Percentiles rank a stretch among this genome's conserved stretches.
Evolutionary conservation across 371 early-diverging fungal genomes (phyloP).

Genomic region (Mortierella sp.): DNA sequence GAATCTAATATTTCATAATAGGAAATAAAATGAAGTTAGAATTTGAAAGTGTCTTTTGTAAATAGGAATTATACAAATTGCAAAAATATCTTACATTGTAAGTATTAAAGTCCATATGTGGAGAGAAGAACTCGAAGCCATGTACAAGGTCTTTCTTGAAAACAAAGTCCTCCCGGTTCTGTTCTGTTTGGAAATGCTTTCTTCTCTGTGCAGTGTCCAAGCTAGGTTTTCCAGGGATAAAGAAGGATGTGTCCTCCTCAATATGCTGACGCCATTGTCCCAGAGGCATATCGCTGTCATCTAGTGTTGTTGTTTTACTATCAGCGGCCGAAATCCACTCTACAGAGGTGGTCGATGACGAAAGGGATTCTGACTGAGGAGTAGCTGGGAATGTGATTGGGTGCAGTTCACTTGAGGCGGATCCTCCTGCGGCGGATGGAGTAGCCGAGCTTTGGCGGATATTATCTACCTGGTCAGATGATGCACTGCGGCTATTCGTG

Average conservation of each 20-base stretch:
- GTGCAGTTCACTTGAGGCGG: background rate
- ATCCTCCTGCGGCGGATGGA: background rate
- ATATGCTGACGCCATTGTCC: slow-evolving; percentile 41
- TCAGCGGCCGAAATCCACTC: slow-evolving; percentile 6
- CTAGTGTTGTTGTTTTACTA: background rate
- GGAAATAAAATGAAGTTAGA: background rate
- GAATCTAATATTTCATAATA: slow-evolving; percentile 48
- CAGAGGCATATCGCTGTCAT: slow-evolving; percentile 27
- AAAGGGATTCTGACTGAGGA: slow-evolving; percentile 39
- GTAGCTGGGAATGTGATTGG: slow-evolving; percentile 11
- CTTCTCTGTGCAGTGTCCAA: slow-evolving; percentile 60
- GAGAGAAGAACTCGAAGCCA: slow-evolving; percentile 80
- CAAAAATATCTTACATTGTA: slow-evolving; percentile 66
- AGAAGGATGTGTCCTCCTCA: slow-evolving; percentile 55
- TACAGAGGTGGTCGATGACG: slow-evolving; percentile 17
- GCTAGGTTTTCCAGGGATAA: slow-evolving; percentile 24
- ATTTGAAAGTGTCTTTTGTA: background rate
- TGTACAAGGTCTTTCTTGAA: slow-evolving; percentile 72
- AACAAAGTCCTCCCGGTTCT: slow-evolving; percentile 65
- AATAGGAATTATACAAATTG: background rate
- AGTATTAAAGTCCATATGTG: slow-evolving; percentile 83
- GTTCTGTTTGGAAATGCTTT: slow-evolving; percentile 70
- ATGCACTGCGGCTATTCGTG: slow-evolving; percentile 15
- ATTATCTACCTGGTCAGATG: slow-evolving; percentile 41
- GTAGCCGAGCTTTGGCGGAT: background rate